Conservation (phyloP, 148 eudicot species). For the Chenopodium quinoa region DNA sequence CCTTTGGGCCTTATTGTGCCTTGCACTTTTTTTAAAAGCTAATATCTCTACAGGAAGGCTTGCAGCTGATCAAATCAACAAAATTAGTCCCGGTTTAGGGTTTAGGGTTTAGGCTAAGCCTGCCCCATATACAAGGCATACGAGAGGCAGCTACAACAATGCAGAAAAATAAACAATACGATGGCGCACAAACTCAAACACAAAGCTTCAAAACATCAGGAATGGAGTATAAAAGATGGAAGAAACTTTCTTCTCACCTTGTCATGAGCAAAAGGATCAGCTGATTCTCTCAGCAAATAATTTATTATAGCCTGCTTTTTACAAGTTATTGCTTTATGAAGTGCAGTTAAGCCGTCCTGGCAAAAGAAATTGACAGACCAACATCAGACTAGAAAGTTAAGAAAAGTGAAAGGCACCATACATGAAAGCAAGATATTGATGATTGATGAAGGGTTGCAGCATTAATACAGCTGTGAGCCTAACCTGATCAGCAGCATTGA, state of each 20-base stretch:
- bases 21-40: background rate
- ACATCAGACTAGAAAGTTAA: background rate
- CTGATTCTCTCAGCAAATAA: slow-evolving; percentile 81
- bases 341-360: slow-evolving; percentile 86
- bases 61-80: background rate
- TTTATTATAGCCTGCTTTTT: slow-evolving; percentile 83
- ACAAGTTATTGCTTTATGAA: slow-evolving; percentile 81
- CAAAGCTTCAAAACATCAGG: slow-evolving; percentile 2
- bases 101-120: background rate
- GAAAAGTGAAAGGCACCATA: background rate
- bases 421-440: background rate
- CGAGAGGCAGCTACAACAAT: background rate
- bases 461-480: background rate
- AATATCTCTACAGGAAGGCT: background rate
- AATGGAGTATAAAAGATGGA: background rate
- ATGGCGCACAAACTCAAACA: background rate
- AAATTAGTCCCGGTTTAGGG: background rate
- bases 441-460: background rate
- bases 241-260: slow-evolving; percentile 45
- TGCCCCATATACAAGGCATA: background rate
- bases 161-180: background rate
- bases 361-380: slow-evolving; percentile 1
- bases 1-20: background rate
- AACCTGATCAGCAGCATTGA: slow-evolving; percentile 76
- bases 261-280: slow-evolving; percentile 78